phyloP scores from a whole-genome alignment of 1,284 basidiomycete genomes.

The Ustilago tritici region DNA sequence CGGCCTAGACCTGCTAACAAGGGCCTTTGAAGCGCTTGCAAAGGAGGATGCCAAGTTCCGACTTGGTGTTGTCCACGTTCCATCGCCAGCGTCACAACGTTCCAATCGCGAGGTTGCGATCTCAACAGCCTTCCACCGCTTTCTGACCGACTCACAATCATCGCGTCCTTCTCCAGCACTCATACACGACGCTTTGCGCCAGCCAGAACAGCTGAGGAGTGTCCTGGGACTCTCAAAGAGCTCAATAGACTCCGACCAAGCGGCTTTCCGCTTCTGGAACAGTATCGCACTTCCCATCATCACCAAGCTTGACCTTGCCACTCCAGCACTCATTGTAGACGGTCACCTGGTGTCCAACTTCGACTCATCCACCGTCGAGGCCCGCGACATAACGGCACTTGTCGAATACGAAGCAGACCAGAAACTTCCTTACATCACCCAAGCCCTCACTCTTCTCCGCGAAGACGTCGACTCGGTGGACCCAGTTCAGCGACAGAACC shows the following conservation, averaged over 20 bases:
- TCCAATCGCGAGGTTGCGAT: conserved; percentile 46
- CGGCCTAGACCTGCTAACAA: conserved; percentile 75
- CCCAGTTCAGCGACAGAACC: conserved; percentile 27
- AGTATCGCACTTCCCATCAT: conserved; percentile 8
- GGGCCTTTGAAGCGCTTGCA: conserved; percentile 75
- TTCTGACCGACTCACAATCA: conserved; percentile 20
- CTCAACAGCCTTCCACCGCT: conserved; percentile 28
- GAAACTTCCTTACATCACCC: conserved; percentile 42
- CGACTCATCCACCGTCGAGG: conserved; percentile 16
- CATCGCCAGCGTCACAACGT: not conserved
- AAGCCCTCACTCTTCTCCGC: conserved; percentile 28
- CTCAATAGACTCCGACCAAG: not conserved
- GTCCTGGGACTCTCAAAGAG: not conserved
- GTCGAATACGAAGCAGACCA: conserved; percentile 46
- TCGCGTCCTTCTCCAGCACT: conserved; percentile 13
- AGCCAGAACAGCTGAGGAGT: conserved; percentile 11
- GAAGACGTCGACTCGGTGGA: conserved; percentile 17
- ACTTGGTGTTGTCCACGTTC: conserved; percentile 27
- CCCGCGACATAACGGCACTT: conserved; percentile 41
- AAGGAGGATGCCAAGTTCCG: conserved; percentile 72
- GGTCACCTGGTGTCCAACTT: conserved; percentile 39
- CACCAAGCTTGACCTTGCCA: conserved; percentile 10
- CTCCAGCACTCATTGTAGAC: conserved; percentile 44
- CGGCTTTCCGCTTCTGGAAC: conserved; percentile 23
- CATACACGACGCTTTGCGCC: conserved; percentile 17